A percentile compares a stretch with the other conserved stretches of the same genome.
Conservation (phyloP, 768 basidiomycete species). For the Kwoniella botswanensis region DNA sequence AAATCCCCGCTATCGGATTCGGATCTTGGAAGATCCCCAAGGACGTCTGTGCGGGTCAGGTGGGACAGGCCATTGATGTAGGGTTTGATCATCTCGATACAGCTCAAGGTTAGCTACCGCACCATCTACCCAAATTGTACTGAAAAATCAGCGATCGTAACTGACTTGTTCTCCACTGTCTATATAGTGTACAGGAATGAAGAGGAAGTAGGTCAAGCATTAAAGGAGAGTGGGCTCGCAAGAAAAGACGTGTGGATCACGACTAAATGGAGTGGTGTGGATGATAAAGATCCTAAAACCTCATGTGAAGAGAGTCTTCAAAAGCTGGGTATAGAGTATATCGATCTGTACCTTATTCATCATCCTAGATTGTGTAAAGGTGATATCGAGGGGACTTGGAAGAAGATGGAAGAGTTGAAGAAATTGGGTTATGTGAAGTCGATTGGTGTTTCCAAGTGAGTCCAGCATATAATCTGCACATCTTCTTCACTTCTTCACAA, state of each 20-base stretch:
- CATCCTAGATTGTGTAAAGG: conserved; percentile 36
- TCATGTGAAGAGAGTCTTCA: conserved; percentile 68
- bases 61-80: conserved; percentile 48
- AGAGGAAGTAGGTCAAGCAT: conserved; percentile 46
- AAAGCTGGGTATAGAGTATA: conserved; percentile 53
- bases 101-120: conserved; percentile 36
- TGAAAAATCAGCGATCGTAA: no score
- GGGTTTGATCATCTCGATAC: conserved; percentile 55
- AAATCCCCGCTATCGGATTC: conserved; percentile 54
- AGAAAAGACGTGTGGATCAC: conserved; percentile 53
- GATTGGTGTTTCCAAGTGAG: conserved; percentile 59
- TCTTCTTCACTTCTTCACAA: no score
- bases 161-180: no score
- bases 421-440: conserved; percentile 45
- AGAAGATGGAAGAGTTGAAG: conserved; percentile 42
- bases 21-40: conserved; percentile 57
- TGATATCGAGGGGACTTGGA: conserved; percentile 48
- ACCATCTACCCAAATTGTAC: no score
- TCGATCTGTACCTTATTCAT: conserved; percentile 51
- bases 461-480: background rate
- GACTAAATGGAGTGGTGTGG: conserved; percentile 47
- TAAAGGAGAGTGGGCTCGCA: conserved; percentile 41
- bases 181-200: conserved; percentile 57
- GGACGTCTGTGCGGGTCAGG: conserved; percentile 44
- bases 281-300: conserved; percentile 30